A percentile compares a stretch with the other conserved stretches of the same genome.
Conservation (phyloP, 352 stramenopile species). For the Phytophthora melonis region DNA sequence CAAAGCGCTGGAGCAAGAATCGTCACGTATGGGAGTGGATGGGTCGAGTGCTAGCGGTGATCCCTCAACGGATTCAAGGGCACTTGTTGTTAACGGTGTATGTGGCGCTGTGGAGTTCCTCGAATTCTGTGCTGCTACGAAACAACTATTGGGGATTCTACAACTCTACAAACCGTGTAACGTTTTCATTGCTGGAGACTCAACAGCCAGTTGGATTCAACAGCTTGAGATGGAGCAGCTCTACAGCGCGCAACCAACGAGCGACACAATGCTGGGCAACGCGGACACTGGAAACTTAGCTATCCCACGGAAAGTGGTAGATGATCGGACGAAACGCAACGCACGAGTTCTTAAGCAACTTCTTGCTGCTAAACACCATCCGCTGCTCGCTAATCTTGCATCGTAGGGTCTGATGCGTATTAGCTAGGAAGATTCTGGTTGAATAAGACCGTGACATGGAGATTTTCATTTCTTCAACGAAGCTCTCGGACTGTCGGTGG, state of each 20-base stretch:
- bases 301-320: conserved; percentile 30
- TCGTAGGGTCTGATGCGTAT: neutral
- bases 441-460: too few relatives aligned
- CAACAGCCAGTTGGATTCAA: conserved; percentile 36
- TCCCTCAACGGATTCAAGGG: neutral
- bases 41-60: neutral
- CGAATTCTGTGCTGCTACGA: conserved; percentile 59
- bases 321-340: conserved; percentile 41
- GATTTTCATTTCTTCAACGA: too few relatives aligned
- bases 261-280: neutral
- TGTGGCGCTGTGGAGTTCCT: conserved; percentile 64
- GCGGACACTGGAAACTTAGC: neutral
- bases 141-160: conserved; percentile 30
- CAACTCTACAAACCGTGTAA: conserved; percentile 7
- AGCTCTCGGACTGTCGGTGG: too few relatives aligned
- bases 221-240: conserved; percentile 26
- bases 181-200: conserved; percentile 37
- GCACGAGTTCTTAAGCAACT: conserved; percentile 48
- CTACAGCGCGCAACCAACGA: conserved; percentile 6
- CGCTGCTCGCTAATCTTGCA: conserved; percentile 36
- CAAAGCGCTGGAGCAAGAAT: neutral
- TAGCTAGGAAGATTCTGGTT: too few relatives aligned
- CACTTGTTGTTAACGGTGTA: conserved; percentile 59
- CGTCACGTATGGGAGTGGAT: conserved; percentile 5
- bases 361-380: conserved; percentile 52